Conservation (phyloP, 805 yeast genomes). For the Ogataea allantospora region DNA sequence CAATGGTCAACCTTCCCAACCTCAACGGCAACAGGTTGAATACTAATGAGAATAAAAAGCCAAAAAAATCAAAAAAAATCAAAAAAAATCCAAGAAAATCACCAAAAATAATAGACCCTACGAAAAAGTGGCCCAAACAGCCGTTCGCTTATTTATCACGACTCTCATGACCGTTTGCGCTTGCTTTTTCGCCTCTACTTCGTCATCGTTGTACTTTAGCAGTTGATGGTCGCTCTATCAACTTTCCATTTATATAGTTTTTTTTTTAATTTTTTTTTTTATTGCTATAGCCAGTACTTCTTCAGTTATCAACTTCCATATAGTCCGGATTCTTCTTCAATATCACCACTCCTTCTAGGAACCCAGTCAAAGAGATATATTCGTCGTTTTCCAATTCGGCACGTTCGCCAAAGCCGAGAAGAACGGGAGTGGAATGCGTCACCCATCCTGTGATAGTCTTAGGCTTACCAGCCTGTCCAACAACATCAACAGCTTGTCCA, state of each 20-base stretch:
- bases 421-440: slow-evolving; percentile 95
- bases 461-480: slow-evolving; percentile 99
- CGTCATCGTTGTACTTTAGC: slow-evolving; percentile 5
- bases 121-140: slow-evolving; percentile 10
- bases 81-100: slow-evolving; percentile 4
- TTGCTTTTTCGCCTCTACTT: slow-evolving; percentile 20
- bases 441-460: slow-evolving; percentile 99
- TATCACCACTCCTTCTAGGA: slow-evolving; percentile 91
- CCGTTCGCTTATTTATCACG: slow-evolving; percentile 11
- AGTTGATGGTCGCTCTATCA: slow-evolving; percentile 8
- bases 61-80: slow-evolving; percentile 11
- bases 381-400: slow-evolving; percentile 97
- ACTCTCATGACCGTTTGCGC: slow-evolving; percentile 17
- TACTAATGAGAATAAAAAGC: slow-evolving; percentile 9
- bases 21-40: slow-evolving; percentile 21
- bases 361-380: slow-evolving; percentile 74
- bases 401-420: slow-evolving; percentile 89
- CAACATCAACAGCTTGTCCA: slow-evolving; percentile 98
- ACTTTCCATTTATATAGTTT: slow-evolving; percentile 3
- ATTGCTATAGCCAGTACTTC: slow-evolving; percentile 8
- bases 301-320: slow-evolving; percentile 43
- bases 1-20: slow-evolving; percentile 33
- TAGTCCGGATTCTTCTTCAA: slow-evolving; percentile 87
- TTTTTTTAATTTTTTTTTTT: slow-evolving; percentile 13
- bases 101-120: slow-evolving; percentile 7